Base-by-base conservation (phyloP, 257 asterid genomes). In the Lavandula angustifolia region DNA sequence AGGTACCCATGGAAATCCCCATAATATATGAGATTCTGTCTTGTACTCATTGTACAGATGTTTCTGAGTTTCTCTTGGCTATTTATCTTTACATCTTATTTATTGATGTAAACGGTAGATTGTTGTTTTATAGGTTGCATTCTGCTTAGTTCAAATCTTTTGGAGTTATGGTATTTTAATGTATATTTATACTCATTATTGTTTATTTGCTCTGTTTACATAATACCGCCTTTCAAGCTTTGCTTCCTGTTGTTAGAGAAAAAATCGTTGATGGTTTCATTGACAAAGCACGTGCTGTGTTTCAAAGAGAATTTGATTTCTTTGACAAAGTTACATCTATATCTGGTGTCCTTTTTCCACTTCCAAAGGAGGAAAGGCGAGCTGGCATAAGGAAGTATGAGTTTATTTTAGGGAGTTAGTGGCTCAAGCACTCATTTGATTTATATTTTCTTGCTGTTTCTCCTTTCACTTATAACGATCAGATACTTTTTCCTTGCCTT, bases 251-350 rank as follows among this genome's bases (percentile, higher is more conserved):
- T 68, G 97, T 94, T 49, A 84, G 95, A 79, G 81, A 94, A 73
- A 85, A 80, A 54, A 94, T 94, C 62, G 81, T 94, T 78, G 91
- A 90, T 67, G 83, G 95, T 69, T 94, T 94, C 81, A 80, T 48
- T 78, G 78, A 83, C 13, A 81, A 80, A 74, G 99, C 99, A 64
- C 87, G 73, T 57, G 95, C 75, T 42, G 33, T 90, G 60, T 94
- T 94, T 63, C 79, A 76, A 52, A 83, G 97, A 77, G 97, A 94
- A 80, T 94, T 94, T 78, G 90, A 84, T 81, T 94, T 94, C 91
- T 94, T 94, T 73, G 99, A 94, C 85, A 81, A 94, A 77, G 99
- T 94, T 73, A 94, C 99, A 33, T 87, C 96, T 72, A 94, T 94
- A 75, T 94, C 99, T 62, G 99, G 99, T 31, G 95, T 85, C 68